Evolutionary conservation across 1,284 basidiomycete genomes (phyloP).

Genomic region (Hemileia vastatrix): DNA sequence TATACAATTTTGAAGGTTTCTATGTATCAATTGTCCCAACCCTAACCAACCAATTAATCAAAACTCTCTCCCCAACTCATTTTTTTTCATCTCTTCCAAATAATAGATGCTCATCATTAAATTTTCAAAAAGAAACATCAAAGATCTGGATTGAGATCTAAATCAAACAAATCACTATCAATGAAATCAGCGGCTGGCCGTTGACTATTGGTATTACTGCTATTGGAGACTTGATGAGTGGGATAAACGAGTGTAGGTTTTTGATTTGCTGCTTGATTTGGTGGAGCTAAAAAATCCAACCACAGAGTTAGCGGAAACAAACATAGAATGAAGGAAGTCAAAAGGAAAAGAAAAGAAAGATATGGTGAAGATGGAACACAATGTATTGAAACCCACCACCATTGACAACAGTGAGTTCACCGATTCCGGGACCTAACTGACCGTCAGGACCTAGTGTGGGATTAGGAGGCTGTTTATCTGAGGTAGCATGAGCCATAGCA

Average conservation of each 20-base stretch:
- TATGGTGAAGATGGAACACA: neutral
- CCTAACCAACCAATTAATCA: too few species aligned
- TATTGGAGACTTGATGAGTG: slow-evolving; percentile 22
- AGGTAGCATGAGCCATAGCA: slow-evolving; percentile 21
- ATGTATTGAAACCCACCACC: slow-evolving; percentile 21
- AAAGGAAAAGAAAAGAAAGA: slow-evolving; percentile 4
- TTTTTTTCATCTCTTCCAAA: too few species aligned
- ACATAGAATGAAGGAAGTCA: neutral
- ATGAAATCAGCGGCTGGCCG: slow-evolving; percentile 19
- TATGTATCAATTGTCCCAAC: too few species aligned
- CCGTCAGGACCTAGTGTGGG: neutral
- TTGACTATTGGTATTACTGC: slow-evolving; percentile 22
- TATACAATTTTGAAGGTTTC: too few species aligned
- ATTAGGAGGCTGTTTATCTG: neutral
- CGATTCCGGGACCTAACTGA: slow-evolving; percentile 23
- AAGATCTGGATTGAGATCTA: slow-evolving; percentile 36
- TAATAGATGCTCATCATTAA: too few species aligned
- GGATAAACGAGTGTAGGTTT: slow-evolving; percentile 7
- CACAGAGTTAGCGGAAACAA: neutral
- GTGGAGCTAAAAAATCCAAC: slow-evolving; percentile 6
- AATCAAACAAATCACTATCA: slow-evolving; percentile 34
- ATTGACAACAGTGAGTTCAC: slow-evolving; percentile 32
- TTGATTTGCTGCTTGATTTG: slow-evolving; percentile 7
- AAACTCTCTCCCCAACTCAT: too few species aligned
- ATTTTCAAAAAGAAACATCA: too few species aligned